Evolutionary conservation across 495 filamentous ascomycete genomes (phyloP).

Genomic region (Xylona heveae): DNA sequence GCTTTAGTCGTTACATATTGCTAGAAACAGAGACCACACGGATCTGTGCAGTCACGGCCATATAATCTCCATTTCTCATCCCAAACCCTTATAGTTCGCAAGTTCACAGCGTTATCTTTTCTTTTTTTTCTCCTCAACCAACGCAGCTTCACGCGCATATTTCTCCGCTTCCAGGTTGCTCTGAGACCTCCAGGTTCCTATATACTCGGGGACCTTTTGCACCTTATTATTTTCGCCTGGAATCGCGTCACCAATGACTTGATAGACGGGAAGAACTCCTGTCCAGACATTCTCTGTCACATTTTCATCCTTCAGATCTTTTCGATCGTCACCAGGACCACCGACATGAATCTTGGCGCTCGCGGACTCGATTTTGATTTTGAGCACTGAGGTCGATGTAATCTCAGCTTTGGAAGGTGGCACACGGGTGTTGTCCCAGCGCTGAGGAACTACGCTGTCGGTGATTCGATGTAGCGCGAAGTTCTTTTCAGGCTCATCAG

Average conservation of each 20-base stretch:
- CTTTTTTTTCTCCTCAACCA: too few relatives aligned
- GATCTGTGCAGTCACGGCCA: too few relatives aligned
- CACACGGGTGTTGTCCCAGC: constrained; percentile 48
- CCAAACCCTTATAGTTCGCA: too few relatives aligned
- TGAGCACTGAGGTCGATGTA: constrained; percentile 53
- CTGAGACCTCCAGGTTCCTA: too few relatives aligned
- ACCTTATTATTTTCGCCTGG: constrained; percentile 37
- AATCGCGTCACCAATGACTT: constrained; percentile 45
- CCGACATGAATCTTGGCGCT: constrained; percentile 63
- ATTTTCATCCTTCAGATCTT: constrained; percentile 40
- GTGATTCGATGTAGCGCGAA: constrained; percentile 75
- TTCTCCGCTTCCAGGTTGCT: too few relatives aligned
- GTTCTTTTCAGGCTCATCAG: constrained; percentile 45
- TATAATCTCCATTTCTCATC: too few relatives aligned
- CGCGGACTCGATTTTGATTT: constrained; percentile 43
- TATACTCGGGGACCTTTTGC: constrained; percentile 36
- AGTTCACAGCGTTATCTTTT: too few relatives aligned
- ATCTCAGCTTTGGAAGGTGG: constrained; percentile 62
- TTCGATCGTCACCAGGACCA: constrained; percentile 44
- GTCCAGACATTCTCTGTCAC: constrained; percentile 48
- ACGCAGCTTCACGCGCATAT: too few relatives aligned
- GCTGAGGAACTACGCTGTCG: constrained; percentile 41
- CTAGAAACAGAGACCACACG: too few relatives aligned
- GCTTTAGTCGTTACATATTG: too few relatives aligned
- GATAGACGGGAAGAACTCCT: constrained; percentile 62